These are phyloP conservation scores for Penicillium sp. DNA, from an alignment of 2,329 filamentous ascomycete genomes.

Conservation along the genomic window DNA sequence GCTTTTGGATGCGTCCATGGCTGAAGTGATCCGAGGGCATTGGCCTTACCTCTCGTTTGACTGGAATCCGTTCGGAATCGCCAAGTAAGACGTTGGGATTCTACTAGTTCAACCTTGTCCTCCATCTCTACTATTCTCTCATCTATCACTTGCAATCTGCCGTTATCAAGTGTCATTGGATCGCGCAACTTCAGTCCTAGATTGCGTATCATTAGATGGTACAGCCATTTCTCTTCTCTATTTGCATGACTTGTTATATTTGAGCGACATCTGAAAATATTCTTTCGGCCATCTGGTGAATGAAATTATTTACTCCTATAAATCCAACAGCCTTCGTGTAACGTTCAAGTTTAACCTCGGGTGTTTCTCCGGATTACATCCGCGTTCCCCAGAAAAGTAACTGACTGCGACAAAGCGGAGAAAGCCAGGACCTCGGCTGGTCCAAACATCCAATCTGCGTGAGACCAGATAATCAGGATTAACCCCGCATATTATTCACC, in stretches of 20 bases:
- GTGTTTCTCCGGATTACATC: background rate
- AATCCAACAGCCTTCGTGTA: too few relatives aligned
- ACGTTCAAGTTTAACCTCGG: too few relatives aligned
- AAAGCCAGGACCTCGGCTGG: constrained; percentile 4
- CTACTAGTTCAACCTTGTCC: too few relatives aligned
- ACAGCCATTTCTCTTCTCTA: background rate
- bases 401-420: background rate
- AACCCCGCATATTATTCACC: constrained; percentile 13
- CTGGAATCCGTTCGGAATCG: background rate
- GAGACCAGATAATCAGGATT: constrained; percentile 2
- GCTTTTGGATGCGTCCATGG: constrained; percentile 23
- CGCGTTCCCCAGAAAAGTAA: too few relatives aligned
- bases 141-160: background rate
- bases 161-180: background rate
- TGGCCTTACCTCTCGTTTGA: background rate
- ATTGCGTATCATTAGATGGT: background rate
- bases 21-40: constrained; percentile 11
- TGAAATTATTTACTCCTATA: background rate
- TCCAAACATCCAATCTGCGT: constrained; percentile 5
- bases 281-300: background rate
- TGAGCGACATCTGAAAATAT: background rate
- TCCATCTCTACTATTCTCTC: background rate
- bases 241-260: background rate
- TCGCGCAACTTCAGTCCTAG: background rate
- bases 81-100: too few relatives aligned